Evolutionary conservation across 257 asterid genomes (phyloP).

Genomic region (Primulina tabacum): DNA sequence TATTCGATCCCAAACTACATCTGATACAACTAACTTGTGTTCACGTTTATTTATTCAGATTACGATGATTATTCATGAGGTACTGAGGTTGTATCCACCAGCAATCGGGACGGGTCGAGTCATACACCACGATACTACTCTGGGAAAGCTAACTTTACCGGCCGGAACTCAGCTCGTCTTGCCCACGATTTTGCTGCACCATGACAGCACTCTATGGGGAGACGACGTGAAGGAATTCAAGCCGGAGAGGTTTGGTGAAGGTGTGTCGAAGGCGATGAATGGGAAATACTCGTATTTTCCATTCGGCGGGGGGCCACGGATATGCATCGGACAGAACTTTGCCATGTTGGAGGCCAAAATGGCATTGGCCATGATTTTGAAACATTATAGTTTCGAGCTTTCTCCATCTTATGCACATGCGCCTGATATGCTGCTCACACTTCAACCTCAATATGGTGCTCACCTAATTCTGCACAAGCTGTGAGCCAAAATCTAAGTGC

Average conservation of each 20-base stretch:
- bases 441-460: slow-evolving; percentile 39
- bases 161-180: slow-evolving; percentile 36
- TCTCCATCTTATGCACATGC: slow-evolving; percentile 38
- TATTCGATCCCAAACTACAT: too few species aligned
- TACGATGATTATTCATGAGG: slow-evolving; percentile 54
- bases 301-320: slow-evolving; percentile 36
- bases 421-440: slow-evolving; percentile 20
- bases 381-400: slow-evolving; percentile 25
- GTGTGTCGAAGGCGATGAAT: slow-evolving; percentile 28
- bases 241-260: slow-evolving; percentile 40
- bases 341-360: slow-evolving; percentile 34
- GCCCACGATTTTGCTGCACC: slow-evolving; percentile 39
- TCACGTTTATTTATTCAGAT: slow-evolving; percentile 26
- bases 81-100: slow-evolving; percentile 52
- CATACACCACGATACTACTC: slow-evolving; percentile 23
- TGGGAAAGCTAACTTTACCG: slow-evolving; percentile 37
- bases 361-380: slow-evolving; percentile 36
- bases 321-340: slow-evolving; percentile 37
- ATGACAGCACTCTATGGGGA: slow-evolving; percentile 47
- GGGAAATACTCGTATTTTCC: slow-evolving; percentile 24
- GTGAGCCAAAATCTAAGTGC: too few species aligned
- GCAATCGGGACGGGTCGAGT: slow-evolving; percentile 16
- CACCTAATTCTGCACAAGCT: slow-evolving; percentile 25
- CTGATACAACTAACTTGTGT: too few species aligned
- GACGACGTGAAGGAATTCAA: slow-evolving; percentile 55